phyloP scores from a whole-genome alignment of 768 basidiomycete genomes.

The Trametes cubensis region DNA sequence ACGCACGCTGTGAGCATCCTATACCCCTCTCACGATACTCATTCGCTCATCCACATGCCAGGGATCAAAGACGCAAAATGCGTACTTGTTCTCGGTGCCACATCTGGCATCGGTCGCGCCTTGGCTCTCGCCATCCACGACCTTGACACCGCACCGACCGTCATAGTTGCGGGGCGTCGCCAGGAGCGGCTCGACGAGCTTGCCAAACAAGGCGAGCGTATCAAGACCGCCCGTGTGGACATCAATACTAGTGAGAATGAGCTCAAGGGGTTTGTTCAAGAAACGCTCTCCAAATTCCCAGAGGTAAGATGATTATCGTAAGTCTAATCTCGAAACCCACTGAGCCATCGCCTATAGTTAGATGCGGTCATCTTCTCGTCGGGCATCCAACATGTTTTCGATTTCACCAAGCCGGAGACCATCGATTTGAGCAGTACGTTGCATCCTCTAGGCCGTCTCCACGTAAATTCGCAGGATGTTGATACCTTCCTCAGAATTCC shows the following conservation, averaged over 20 bases:
- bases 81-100: constrained; percentile 58
- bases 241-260: constrained; percentile 41
- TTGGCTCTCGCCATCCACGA: constrained; percentile 53
- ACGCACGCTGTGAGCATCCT: background rate
- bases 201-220: constrained; percentile 34
- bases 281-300: constrained; percentile 48
- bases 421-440: constrained; percentile 46
- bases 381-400: constrained; percentile 53
- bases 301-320: constrained; percentile 40
- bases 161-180: constrained; percentile 55
- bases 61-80: constrained; percentile 51
- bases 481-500: constrained; percentile 36
- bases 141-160: constrained; percentile 50
- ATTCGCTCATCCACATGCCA: constrained; percentile 19
- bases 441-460: background rate
- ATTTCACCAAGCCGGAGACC: constrained; percentile 47
- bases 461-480: background rate
- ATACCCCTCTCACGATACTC: background rate
- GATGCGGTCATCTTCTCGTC: constrained; percentile 58
- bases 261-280: constrained; percentile 46
- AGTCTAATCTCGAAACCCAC: background rate
- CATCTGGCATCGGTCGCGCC: constrained; percentile 59
- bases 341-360: constrained; percentile 42
- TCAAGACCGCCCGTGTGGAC: constrained; percentile 49
- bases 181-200: constrained; percentile 57